phyloP scores from a whole-genome alignment of 192 early-diverging fungal genomes.

The Coemansia sp. region DNA sequence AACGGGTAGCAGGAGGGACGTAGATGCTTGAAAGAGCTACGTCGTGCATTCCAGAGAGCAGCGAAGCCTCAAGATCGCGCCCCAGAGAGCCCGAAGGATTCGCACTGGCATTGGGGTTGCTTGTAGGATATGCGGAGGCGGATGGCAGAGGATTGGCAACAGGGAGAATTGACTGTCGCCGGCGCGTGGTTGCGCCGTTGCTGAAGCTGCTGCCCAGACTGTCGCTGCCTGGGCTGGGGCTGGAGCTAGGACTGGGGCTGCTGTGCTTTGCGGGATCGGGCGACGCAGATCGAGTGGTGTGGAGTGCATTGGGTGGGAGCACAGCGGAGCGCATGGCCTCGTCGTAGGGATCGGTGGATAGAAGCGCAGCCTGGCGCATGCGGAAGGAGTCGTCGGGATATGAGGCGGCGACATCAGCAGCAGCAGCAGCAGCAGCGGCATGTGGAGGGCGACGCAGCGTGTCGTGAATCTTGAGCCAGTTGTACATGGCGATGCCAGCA shows the following conservation, averaged over 20 bases:
- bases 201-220: slow-evolving; percentile 8
- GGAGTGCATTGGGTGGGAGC: not conserved
- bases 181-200: slow-evolving; percentile 16
- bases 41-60: slow-evolving; percentile 8
- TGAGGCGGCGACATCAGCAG: not conserved
- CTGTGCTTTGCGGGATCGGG: slow-evolving; percentile 8
- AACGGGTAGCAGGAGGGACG: not conserved
- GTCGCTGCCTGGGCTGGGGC: not conserved
- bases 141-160: not conserved
- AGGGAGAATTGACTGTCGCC: slow-evolving; percentile 20
- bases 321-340: slow-evolving; percentile 13
- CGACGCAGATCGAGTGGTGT: not conserved
- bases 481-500: slow-evolving; percentile 78
- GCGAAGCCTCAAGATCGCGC: slow-evolving; percentile 2
- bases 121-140: not conserved
- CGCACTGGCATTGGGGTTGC: not conserved
- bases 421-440: not conserved
- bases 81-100: not conserved
- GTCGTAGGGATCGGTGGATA: slow-evolving; percentile 29
- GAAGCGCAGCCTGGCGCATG: slow-evolving; percentile 32
- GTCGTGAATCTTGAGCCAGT: slow-evolving; percentile 67
- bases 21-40: slow-evolving; percentile 1
- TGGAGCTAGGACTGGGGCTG: no score
- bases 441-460: not conserved
- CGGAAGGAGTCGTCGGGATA: slow-evolving; percentile 11